Base-by-base conservation (phyloP, 2,329 filamentous ascomycete genomes). In the Dothideomycetidae sp. region DNA sequence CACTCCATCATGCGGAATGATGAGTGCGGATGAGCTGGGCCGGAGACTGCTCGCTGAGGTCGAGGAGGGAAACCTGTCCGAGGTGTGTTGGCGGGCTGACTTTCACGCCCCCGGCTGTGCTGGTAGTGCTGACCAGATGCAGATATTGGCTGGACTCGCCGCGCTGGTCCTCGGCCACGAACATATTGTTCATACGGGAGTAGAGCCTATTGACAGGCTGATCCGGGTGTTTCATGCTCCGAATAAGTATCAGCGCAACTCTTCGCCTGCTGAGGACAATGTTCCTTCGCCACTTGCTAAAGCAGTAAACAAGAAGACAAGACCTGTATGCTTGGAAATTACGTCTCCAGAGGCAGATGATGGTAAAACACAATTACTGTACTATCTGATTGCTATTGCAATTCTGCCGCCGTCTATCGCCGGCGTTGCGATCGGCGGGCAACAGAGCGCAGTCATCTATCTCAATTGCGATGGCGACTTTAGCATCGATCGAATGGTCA, bases 361-460 rank as follows among this genome's bases (percentile, higher is more conserved):
- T 9, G 74, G 73, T 7, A 76, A 75, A 53, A 70, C 73, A 1
- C 66, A 71, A 23, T 50, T 78, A 0, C 56, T 78, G 23, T 73
- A 76, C 53, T 63, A 70, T 42, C 53, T 77, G 29, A 61, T 62
- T 17, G 62, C 66, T 2, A 48, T 62, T 7, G 62, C 67, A 21
- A 57, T 73, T 5, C 58, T 78, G 1, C 71, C 72, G 1, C 37
- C 46, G 9, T 17, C 19, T n/a, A 5, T 30, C 13, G 13, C n/a
- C 9, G 26, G 30, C 14, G 41, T 46, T 4, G 44, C 51, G 36
- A 46, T 68, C 1, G 51, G 54, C 16, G 70, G 72, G 12, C 62
- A 62, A 34, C 55, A 59, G 18, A 57, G 63, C 7, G 57, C 70
- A 5, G 62, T 73, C 9, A 56, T 75, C 5, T 61, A 73, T 45